Evolutionary conservation across 73 alveolate genomes (phyloP).

Genomic region (Tetrahymena malaccensis): DNA sequence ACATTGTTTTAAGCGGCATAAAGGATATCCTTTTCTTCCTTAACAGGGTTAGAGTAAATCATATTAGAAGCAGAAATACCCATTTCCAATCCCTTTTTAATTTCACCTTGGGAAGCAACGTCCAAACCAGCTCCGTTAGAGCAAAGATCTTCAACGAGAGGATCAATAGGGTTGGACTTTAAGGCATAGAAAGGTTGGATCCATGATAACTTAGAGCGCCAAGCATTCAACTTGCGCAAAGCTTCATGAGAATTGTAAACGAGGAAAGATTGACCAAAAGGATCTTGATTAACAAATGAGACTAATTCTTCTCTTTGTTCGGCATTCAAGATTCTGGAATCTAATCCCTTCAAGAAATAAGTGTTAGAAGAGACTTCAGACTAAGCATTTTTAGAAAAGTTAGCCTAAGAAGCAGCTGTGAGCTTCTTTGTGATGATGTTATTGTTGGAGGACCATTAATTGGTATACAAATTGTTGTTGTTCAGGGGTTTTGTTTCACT

Average conservation of each 20-base stretch:
- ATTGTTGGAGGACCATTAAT: neutral
- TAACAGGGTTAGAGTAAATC: slow-evolving; percentile 30
- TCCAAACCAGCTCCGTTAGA: slow-evolving; percentile 34
- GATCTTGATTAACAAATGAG: slow-evolving; percentile 11
- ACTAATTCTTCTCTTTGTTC: slow-evolving; percentile 17
- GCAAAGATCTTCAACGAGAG: slow-evolving; percentile 7
- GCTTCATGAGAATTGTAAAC: slow-evolving; percentile 19
- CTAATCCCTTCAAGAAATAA: neutral
- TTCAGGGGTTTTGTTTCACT: neutral
- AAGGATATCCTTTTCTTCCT: slow-evolving; percentile 16
- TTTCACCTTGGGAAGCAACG: slow-evolving; percentile 45
- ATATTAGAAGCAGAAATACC: slow-evolving; percentile 22
- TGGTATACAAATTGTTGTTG: neutral
- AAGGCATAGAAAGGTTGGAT: slow-evolving; percentile 34
- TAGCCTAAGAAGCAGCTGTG: neutral
- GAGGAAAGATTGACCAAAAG: slow-evolving; percentile 13
- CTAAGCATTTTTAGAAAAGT: neutral
- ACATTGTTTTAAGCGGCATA: slow-evolving; percentile 17
- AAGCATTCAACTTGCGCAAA: neutral
- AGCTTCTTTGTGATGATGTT: neutral
- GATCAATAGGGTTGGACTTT: slow-evolving; percentile 38
- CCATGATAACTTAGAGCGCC: slow-evolving; percentile 20
- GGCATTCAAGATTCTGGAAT: neutral
- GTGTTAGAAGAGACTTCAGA: neutral
- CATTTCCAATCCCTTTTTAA: slow-evolving; percentile 12